These are phyloP conservation scores for Anisodus tanguticus DNA, from an alignment of 257 asterid species.

Conservation along the genomic window DNA sequence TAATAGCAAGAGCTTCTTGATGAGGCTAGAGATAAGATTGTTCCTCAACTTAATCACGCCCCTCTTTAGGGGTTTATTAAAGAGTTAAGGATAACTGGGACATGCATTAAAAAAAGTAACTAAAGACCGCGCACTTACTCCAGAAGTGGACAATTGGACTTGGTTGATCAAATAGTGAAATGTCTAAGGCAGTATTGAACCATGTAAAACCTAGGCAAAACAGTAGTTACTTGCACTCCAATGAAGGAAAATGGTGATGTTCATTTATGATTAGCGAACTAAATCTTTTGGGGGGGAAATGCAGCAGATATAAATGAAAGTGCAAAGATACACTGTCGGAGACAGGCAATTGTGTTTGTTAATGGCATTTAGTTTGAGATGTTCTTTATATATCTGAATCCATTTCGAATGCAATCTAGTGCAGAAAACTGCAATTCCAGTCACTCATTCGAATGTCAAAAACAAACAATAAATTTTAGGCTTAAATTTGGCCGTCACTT, in stretches of 20 bases:
- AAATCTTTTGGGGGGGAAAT: neutral
- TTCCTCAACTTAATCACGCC: no score
- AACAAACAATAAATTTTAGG: neutral
- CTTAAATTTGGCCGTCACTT: constrained; percentile 52
- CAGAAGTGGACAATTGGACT: no score
- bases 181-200: no score
- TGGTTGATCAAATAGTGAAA: no score
- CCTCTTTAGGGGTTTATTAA: no score
- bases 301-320: neutral
- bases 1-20: no score
- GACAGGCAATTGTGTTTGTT: neutral
- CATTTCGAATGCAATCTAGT: constrained; percentile 32
- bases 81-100: no score
- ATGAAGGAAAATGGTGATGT: neutral
- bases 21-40: no score
- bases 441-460: neutral
- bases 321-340: neutral
- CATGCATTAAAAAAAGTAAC: no score
- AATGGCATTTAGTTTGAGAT: constrained; percentile 24
- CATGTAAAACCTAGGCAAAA: no score
- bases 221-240: neutral
- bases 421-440: constrained; percentile 27
- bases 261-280: neutral
- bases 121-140: no score
- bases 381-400: constrained; percentile 29